Conservation (phyloP, 768 basidiomycete genomes). For the Mrakia gelida region DNA sequence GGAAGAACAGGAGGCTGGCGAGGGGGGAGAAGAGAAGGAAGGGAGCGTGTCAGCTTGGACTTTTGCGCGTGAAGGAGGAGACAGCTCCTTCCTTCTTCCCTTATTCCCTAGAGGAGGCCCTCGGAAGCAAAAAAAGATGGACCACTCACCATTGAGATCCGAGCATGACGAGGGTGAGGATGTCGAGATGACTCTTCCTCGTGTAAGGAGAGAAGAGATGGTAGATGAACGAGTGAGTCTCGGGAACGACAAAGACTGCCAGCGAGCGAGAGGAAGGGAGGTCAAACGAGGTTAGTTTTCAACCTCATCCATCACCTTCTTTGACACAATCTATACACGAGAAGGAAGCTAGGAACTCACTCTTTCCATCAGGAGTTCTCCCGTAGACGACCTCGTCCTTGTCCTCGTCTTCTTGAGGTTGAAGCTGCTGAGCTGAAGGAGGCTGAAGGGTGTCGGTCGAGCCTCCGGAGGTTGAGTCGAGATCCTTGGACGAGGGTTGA, state of each 20-base stretch:
- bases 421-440: too few relatives aligned
- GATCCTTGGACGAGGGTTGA: too few relatives aligned
- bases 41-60: neutral
- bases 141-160: slow-evolving; percentile 26
- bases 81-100: neutral
- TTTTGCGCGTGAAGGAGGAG: neutral
- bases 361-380: slow-evolving; percentile 24
- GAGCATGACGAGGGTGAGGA: slow-evolving; percentile 28
- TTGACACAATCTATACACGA: neutral
- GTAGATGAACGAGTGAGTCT: slow-evolving; percentile 56
- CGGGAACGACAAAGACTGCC: slow-evolving; percentile 85
- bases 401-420: neutral
- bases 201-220: slow-evolving; percentile 29
- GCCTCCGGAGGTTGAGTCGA: neutral
- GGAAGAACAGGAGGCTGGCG: slow-evolving; percentile 24
- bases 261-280: neutral
- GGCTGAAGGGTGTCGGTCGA: slow-evolving; percentile 9
- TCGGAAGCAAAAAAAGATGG: neutral
- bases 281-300: neutral
- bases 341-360: neutral
- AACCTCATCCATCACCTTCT: neutral
- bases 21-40: neutral
- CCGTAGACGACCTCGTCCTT: slow-evolving; percentile 29
- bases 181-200: slow-evolving; percentile 28
- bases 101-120: neutral